Percentiles rank a stretch among this genome's conserved stretches.
These are phyloP conservation scores for Allantophomopsis lycopodina DNA, from an alignment of 2,329 filamentous ascomycete species.

Conservation along the genomic window DNA sequence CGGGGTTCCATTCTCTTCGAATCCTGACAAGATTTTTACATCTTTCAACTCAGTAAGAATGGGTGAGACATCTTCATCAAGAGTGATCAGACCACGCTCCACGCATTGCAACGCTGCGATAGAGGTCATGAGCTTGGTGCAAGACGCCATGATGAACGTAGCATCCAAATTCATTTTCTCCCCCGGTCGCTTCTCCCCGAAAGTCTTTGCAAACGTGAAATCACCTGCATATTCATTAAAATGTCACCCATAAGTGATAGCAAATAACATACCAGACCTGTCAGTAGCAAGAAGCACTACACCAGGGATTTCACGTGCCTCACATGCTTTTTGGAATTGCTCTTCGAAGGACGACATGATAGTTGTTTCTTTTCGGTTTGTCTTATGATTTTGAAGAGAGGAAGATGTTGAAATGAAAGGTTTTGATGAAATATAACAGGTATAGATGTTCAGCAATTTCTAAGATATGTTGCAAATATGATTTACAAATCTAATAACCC, in stretches of 20 bases:
- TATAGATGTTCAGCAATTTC: no score
- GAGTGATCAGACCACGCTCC: slow-evolving; percentile 29
- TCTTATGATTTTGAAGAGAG: no score
- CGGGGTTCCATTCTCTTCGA: slow-evolving; percentile 7
- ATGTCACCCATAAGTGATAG: no score
- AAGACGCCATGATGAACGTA: slow-evolving; percentile 28
- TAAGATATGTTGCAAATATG: no score
- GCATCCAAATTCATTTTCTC: no score
- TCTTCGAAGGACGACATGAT: neutral
- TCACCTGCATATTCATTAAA: no score
- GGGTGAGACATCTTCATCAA: slow-evolving; percentile 26
- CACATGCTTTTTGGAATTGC: neutral
- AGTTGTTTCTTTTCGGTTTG: no score
- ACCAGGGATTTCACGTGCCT: neutral
- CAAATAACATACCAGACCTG: neutral
- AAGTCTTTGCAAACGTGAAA: no score
- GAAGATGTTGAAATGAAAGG: no score
- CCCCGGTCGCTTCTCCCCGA: no score
- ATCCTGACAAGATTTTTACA: slow-evolving; percentile 9
- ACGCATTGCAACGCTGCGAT: slow-evolving; percentile 42
- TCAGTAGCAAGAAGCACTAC: neutral
- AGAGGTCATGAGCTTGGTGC: slow-evolving; percentile 39
- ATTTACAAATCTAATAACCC: no score
- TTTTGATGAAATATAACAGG: no score
- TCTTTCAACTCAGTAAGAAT: slow-evolving; percentile 10